Percentiles rank a stretch among this genome's conserved stretches.
phyloP scores from a whole-genome alignment of 306 rosid species.

The Quercus variabilis region DNA sequence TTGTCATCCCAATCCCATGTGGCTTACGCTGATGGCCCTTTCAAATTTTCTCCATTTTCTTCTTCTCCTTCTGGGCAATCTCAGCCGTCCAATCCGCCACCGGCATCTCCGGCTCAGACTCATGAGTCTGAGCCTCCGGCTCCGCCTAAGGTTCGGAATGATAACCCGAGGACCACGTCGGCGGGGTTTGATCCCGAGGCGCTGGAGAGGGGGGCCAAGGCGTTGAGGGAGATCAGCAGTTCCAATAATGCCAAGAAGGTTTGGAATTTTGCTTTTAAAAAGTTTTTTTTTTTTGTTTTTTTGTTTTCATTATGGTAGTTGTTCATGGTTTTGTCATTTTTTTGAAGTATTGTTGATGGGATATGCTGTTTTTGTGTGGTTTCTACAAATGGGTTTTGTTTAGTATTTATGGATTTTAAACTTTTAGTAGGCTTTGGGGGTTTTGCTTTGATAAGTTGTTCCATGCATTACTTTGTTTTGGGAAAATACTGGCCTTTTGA shows the following conservation, averaged over 20 bases:
- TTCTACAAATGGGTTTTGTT: background rate
- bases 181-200: constrained; percentile 91
- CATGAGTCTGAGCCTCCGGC: constrained; percentile 26
- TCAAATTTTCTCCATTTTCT: constrained; percentile 37
- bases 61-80: constrained; percentile 14
- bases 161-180: constrained; percentile 75
- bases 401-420: background rate
- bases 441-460: background rate
- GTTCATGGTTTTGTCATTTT: background rate
- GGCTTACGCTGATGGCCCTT: constrained; percentile 54
- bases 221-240: constrained; percentile 40
- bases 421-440: no score
- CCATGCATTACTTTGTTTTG: background rate
- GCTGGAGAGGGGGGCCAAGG: constrained; percentile 71
- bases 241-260: constrained; percentile 77
- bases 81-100: constrained; percentile 8
- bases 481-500: background rate
- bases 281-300: background rate
- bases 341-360: background rate
- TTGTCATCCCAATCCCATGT: constrained; percentile 24
- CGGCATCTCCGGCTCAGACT: constrained; percentile 3
- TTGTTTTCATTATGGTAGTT: background rate
- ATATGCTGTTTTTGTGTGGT: background rate
- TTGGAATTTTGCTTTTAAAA: background rate
- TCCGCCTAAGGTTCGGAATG: constrained; percentile 60